Evolutionary conservation across 2,329 filamentous ascomycete genomes (phyloP).

Genomic region (Metarhizium sp.): DNA sequence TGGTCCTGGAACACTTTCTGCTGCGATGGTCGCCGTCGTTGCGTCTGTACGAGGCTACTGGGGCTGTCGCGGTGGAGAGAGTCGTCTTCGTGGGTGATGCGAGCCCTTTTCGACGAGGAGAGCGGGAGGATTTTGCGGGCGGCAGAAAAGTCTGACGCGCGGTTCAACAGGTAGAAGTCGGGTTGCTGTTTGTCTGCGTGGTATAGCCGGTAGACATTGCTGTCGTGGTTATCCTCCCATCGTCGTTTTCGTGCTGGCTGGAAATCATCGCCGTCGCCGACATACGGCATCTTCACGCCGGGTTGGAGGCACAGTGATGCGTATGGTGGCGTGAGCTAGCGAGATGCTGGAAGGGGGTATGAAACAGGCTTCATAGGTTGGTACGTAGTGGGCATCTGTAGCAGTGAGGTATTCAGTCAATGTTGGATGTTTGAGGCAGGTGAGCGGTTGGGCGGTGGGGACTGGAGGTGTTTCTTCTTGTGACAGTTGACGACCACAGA

Average conservation of each 20-base stretch:
- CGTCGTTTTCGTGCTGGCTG: conserved; percentile 25
- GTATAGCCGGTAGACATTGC: conserved; percentile 16
- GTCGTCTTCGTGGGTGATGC: conserved; percentile 14
- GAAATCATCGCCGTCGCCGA: conserved; percentile 15
- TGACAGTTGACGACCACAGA: too few species aligned
- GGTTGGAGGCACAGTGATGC: neutral
- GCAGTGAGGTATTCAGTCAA: too few species aligned
- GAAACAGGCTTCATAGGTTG: neutral
- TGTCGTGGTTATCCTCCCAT: conserved; percentile 20
- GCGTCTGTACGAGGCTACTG: conserved; percentile 8
- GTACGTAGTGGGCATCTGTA: neutral
- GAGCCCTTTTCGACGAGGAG: conserved; percentile 20
- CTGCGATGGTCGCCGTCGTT: conserved; percentile 17
- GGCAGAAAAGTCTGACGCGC: conserved; percentile 12
- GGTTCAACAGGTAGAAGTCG: conserved; percentile 18
- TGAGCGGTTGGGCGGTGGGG: too few species aligned
- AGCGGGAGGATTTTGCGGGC: conserved; percentile 22
- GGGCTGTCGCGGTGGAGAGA: conserved; percentile 12
- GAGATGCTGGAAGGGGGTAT: neutral
- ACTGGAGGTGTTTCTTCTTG: too few species aligned
- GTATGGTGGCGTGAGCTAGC: neutral
- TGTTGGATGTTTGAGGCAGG: too few species aligned
- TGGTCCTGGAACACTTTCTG: conserved; percentile 14
- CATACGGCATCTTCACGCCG: conserved; percentile 23
- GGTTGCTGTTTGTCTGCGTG: conserved; percentile 13